A percentile compares a stretch with the other conserved stretches of the same genome.
Conservation (phyloP, 352 stramenopile genomes). For the Phytophthora pluvialis region DNA sequence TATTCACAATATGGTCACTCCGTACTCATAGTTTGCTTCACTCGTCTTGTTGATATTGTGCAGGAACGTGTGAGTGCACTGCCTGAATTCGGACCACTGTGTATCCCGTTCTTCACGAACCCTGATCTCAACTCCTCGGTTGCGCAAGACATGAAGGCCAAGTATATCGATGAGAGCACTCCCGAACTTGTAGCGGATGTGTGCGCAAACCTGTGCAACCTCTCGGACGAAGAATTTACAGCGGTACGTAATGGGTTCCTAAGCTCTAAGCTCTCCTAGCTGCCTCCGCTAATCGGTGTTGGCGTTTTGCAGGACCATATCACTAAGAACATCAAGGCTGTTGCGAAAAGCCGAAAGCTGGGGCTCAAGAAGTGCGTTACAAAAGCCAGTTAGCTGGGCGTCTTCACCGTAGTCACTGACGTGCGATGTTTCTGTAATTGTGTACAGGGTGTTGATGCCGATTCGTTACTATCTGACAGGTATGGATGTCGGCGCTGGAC, state of each 20-base stretch:
- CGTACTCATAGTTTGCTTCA: background rate
- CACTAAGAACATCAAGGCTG: slow-evolving; percentile 76
- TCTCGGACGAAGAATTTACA: slow-evolving; percentile 74
- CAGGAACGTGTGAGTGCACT: slow-evolving; percentile 82
- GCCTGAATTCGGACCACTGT: slow-evolving; percentile 82
- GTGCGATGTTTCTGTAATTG: slow-evolving; percentile 7
- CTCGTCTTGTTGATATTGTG: background rate
- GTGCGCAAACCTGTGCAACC: slow-evolving; percentile 42
- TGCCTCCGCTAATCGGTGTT: background rate
- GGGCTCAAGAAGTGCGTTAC: slow-evolving; percentile 78
- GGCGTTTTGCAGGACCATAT: slow-evolving; percentile 65
- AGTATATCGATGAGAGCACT: slow-evolving; percentile 77
- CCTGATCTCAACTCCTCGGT: slow-evolving; percentile 63
- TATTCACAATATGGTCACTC: background rate
- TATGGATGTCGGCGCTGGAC: slow-evolving; percentile 84
- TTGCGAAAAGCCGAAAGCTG: slow-evolving; percentile 80
- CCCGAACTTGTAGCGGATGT: slow-evolving; percentile 63
- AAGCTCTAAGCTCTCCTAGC: background rate
- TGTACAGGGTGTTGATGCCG: slow-evolving; percentile 82
- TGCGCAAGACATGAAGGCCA: slow-evolving; percentile 68
- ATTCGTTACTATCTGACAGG: slow-evolving; percentile 88
- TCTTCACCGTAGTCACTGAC: background rate
- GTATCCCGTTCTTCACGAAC: slow-evolving; percentile 69
- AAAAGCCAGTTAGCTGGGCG: slow-evolving; percentile 1
- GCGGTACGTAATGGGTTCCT: slow-evolving; percentile 38